phyloP scores from a whole-genome alignment of 768 basidiomycete species.

The Dioszegia aurantiaca region DNA sequence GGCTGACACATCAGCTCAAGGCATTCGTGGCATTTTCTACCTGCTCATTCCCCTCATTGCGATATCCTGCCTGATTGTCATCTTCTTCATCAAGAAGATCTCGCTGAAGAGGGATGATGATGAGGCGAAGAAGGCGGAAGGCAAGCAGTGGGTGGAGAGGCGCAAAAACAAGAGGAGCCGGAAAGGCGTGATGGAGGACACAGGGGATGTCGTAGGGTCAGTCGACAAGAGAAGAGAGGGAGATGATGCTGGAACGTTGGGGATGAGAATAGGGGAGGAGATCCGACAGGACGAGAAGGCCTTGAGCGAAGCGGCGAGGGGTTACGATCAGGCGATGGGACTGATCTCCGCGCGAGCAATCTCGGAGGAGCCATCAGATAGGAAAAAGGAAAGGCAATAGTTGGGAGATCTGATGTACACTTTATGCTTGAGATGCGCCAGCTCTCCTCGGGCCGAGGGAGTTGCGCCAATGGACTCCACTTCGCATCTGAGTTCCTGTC shows the following conservation, averaged over 20 bases:
- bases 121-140: slow-evolving; percentile 52
- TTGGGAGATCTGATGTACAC: too few species aligned
- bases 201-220: too few species aligned
- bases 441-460: too few species aligned
- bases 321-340: slow-evolving; percentile 8
- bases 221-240: too few species aligned
- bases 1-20: slow-evolving; percentile 55
- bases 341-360: slow-evolving; percentile 5
- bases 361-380: slow-evolving; percentile 18
- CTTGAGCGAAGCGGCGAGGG: background rate
- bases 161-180: slow-evolving; percentile 34
- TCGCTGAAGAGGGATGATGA: slow-evolving; percentile 62
- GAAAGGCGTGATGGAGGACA: background rate
- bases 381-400: too few species aligned
- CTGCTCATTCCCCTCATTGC: slow-evolving; percentile 62
- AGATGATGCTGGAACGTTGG: too few species aligned
- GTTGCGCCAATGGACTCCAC: too few species aligned
- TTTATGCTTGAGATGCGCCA: too few species aligned
- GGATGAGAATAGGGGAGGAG: background rate
- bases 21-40: slow-evolving; percentile 63
- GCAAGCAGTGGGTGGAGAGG: slow-evolving; percentile 49
- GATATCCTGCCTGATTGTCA: slow-evolving; percentile 59
- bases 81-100: slow-evolving; percentile 64
- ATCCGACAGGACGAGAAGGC: background rate
- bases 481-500: too few species aligned